phyloP scores from a whole-genome alignment of 208 protist species.

The Leishmania major region DNA sequence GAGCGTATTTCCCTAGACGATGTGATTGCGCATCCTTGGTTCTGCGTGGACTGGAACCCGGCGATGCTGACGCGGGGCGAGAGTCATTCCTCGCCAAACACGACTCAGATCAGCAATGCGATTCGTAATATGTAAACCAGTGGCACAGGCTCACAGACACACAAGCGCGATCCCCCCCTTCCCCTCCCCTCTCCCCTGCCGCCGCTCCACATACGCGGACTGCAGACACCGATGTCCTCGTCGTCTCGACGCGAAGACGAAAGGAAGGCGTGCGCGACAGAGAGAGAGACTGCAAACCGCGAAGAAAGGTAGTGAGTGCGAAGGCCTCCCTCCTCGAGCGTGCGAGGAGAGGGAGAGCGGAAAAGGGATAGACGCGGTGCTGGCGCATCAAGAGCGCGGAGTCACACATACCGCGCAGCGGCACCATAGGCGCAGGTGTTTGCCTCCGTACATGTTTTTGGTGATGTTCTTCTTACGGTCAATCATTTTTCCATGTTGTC shows the following conservation, averaged over 20 bases:
- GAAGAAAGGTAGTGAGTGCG: neutral
- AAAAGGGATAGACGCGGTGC: neutral
- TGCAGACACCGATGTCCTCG: neutral
- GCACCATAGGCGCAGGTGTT: neutral
- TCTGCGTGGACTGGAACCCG: conserved; percentile 71
- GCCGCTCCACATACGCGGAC: neutral
- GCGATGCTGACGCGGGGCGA: conserved; percentile 30
- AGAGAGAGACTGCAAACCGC: neutral
- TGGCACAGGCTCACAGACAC: neutral
- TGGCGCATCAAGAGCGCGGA: neutral
- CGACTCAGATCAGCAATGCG: conserved; percentile 36
- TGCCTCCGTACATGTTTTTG: conserved; percentile 6
- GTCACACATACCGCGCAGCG: neutral
- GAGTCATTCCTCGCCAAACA: conserved; percentile 18
- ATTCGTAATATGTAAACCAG: conserved; percentile 43
- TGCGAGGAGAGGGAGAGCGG: neutral
- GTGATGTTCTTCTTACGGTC: conserved; percentile 5
- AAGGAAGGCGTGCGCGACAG: conserved; percentile 17
- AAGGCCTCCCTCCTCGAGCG: too few species aligned
- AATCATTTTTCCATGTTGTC: neutral
- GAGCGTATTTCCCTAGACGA: conserved; percentile 85
- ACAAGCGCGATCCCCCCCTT: neutral
- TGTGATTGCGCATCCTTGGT: conserved; percentile 90
- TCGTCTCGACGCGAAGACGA: neutral
- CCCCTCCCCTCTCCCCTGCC: neutral